Percentiles rank a stretch among this genome's conserved stretches.
Conservation (phyloP, 1,284 basidiomycete species). For the Melampsora americana region DNA sequence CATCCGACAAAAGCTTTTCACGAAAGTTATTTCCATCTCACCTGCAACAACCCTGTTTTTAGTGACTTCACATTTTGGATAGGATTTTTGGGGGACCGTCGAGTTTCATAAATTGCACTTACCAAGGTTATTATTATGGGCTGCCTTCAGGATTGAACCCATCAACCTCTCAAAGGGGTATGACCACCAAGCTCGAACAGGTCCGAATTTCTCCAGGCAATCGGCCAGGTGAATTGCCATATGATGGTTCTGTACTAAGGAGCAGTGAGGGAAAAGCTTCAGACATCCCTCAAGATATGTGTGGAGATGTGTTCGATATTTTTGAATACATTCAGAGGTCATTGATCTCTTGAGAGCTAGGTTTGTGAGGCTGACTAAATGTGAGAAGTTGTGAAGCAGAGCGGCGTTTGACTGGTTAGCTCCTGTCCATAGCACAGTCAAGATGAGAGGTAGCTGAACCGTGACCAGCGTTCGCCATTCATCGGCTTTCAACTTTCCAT, state of each 20-base stretch:
- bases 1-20: conserved; percentile 8
- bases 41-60: not conserved
- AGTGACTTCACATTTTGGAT: too few species aligned
- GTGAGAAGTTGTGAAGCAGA: conserved; percentile 23
- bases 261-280: not conserved
- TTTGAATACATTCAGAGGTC: not conserved
- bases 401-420: not conserved
- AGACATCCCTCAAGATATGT: conserved; percentile 9
- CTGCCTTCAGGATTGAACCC: conserved; percentile 17
- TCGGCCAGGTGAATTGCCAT: conserved; percentile 23
- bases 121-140: conserved; percentile 5
- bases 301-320: conserved; percentile 7
- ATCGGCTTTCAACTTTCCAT: conserved; percentile 45
- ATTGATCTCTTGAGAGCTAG: conserved; percentile 17
- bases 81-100: too few species aligned
- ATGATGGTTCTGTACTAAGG: conserved; percentile 15
- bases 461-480: conserved; percentile 37
- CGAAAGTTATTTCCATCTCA: conserved; percentile 12
- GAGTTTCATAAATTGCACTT: not conserved
- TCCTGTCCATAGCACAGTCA: conserved; percentile 14
- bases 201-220: conserved; percentile 19
- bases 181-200: conserved; percentile 33
- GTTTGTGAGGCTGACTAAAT: conserved; percentile 16
- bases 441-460: conserved; percentile 19
- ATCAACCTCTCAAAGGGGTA: conserved; percentile 28